A percentile compares a stretch with the other conserved stretches of the same genome.
Conservation (phyloP, 179 eudicot genomes). For the Drosera spatulata region DNA sequence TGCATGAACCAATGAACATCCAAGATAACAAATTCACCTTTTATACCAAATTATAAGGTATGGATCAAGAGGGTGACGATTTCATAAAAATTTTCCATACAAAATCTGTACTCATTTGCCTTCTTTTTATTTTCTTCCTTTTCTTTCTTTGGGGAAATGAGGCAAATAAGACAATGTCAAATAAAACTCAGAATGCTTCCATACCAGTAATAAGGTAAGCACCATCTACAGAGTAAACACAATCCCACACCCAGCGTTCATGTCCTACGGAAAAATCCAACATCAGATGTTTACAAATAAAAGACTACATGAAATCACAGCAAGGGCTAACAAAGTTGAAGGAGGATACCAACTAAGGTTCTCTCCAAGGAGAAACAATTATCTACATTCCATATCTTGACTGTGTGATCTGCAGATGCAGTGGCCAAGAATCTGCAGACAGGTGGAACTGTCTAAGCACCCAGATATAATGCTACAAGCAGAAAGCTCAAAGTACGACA, state of each 20-base stretch:
- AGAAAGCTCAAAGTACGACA: too few relatives aligned
- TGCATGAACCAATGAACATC: conserved; percentile 6
- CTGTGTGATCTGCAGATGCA: conserved; percentile 88
- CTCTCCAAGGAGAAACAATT: conserved; percentile 72
- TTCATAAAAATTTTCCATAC: not conserved
- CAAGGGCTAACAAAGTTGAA: not conserved
- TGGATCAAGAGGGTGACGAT: not conserved
- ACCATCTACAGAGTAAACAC: conserved; percentile 96
- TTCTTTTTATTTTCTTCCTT: too few relatives aligned
- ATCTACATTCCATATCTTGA: conserved; percentile 92
- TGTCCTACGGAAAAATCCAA: conserved; percentile 39
- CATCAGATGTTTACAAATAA: conserved; percentile 2
- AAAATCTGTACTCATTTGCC: too few relatives aligned
- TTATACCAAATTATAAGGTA: too few relatives aligned
- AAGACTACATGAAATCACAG: not conserved
- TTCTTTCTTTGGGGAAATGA: too few relatives aligned
- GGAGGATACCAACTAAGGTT: conserved; percentile 54
- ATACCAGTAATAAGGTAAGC: conserved; percentile 93
- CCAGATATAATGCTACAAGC: too few relatives aligned
- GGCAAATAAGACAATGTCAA: too few relatives aligned
- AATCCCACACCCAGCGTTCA: conserved; percentile 98
- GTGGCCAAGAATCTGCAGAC: conserved; percentile 83
- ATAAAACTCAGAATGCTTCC: too few relatives aligned
- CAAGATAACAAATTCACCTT: not conserved
- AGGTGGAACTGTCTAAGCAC: too few relatives aligned